Conservation (phyloP, 148 eudicot genomes). For the Silene uniflora region DNA sequence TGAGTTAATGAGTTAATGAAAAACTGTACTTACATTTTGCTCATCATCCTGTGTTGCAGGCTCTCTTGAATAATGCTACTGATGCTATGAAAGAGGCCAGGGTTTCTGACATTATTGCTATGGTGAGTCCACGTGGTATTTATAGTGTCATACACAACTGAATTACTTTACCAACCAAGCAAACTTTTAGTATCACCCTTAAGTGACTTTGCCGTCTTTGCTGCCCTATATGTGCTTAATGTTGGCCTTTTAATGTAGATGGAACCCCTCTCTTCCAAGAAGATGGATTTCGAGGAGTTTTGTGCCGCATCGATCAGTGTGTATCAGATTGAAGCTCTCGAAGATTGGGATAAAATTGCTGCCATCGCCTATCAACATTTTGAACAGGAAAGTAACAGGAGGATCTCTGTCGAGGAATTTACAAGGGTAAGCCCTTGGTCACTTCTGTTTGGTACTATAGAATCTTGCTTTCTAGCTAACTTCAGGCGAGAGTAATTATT, state of each 20-base stretch:
- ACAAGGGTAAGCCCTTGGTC: constrained; percentile 47
- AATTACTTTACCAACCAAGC: too few species aligned
- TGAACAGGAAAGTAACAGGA: constrained; percentile 74
- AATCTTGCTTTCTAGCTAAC: background rate
- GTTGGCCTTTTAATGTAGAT: constrained; percentile 42
- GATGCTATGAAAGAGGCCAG: constrained; percentile 83
- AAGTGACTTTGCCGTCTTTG: background rate
- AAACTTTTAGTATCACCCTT: too few species aligned
- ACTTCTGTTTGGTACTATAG: background rate
- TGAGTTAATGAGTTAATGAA: background rate
- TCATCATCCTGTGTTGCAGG: constrained; percentile 44
- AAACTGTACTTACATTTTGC: constrained; percentile 1
- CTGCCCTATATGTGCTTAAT: background rate
- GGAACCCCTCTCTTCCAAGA: constrained; percentile 63
- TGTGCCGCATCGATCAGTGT: constrained; percentile 80
- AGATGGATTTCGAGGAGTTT: constrained; percentile 77
- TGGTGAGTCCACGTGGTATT: constrained; percentile 41
- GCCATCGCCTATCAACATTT: constrained; percentile 55
- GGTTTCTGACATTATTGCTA: constrained; percentile 56
- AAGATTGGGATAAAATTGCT: constrained; percentile 80
- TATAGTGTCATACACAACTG: background rate
- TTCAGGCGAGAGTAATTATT: too few species aligned
- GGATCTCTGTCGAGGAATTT: constrained; percentile 63
- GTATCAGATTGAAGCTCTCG: constrained; percentile 90
- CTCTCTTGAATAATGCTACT: constrained; percentile 63